Conservation (phyloP, 768 basidiomycete species). For the Sarcomyxa edulis region DNA sequence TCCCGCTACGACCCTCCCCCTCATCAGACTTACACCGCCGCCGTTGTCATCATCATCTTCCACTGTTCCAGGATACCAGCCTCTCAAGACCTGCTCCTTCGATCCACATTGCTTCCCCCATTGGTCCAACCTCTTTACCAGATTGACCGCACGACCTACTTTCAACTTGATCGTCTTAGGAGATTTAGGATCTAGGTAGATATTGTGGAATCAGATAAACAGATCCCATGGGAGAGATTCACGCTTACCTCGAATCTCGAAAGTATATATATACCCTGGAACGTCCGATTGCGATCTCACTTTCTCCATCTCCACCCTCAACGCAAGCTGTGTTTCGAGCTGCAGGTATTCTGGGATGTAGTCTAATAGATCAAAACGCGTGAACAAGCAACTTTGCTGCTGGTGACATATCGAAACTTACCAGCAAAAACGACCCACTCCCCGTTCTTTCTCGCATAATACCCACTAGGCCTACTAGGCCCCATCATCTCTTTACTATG, state of each 20-base stretch:
- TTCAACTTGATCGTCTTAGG: conserved; percentile 56
- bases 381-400: conserved; percentile 5
- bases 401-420: conserved; percentile 20
- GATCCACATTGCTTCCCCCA: conserved; percentile 82
- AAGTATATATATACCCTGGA: conserved; percentile 77
- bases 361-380: conserved; percentile 30
- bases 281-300: conserved; percentile 27
- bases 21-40: conserved; percentile 47
- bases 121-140: conserved; percentile 67
- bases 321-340: conserved; percentile 51
- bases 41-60: conserved; percentile 10
- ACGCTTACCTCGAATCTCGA: conserved; percentile 64
- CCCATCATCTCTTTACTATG: conserved; percentile 52
- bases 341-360: conserved; percentile 69
- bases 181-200: conserved; percentile 15
- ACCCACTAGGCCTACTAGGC: conserved; percentile 52
- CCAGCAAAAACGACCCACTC: conserved; percentile 55
- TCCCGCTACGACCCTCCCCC: conserved; percentile 60
- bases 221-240: neutral
- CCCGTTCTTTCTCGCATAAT: conserved; percentile 46
- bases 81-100: conserved; percentile 67
- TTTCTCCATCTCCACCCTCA: conserved; percentile 51
- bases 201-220: neutral
- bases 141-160: conserved; percentile 73
- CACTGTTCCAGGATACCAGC: conserved; percentile 55